Evolutionary conservation across 148 eudicot species (phyloP), one percentile per base, ranked within the genome.

Genomic region (Fagopyrum esculentum): DNA sequence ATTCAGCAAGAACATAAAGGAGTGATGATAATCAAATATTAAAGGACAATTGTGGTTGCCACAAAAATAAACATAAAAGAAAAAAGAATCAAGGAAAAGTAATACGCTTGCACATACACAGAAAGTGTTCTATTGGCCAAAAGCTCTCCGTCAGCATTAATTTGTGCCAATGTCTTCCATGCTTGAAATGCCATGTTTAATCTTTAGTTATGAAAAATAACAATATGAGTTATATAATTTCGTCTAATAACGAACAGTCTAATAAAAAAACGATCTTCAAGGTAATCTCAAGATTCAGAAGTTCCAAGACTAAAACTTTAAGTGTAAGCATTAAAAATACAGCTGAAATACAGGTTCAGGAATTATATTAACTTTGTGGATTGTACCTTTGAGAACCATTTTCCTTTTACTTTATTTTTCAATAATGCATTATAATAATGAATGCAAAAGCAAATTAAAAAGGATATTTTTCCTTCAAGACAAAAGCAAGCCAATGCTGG

Each of bases 401-500:
- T 35, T 35, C 40, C 40, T 35, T 35, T 35, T 35, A 35, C 40
- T 35, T 35, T 35, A 35, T 35, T 35, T 13, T 15, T 52, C 3
- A 9, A 35, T 17, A 66, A 35, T 43, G 46, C 45, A 12, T 66
- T 13, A 43, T 66, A 66, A 66, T 66, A 0, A 46, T 71, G 15
- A 71, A 45, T 8, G 9, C 22, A 61, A 30, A 63, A 11, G 51
- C 17, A 52, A 49, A 63, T 52, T 13, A 47, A 56, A 80, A 85
- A 88, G 96, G 99, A 95, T 95, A 95, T 95, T 43, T 89, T 86
- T 92, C 97, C 79, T 75, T 86, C 80, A 95, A 81, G 17, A 80
- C 79, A 16, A 83, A 44, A 68, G 78, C 84, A 76, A 95, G 89
- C 96, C 99, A 92, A 79, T 83, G 96, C 73, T 92, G 99, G 83